Base-by-base conservation (phyloP, 163 green algal genomes). In the Chlamydomonas reinhardtii region DNA sequence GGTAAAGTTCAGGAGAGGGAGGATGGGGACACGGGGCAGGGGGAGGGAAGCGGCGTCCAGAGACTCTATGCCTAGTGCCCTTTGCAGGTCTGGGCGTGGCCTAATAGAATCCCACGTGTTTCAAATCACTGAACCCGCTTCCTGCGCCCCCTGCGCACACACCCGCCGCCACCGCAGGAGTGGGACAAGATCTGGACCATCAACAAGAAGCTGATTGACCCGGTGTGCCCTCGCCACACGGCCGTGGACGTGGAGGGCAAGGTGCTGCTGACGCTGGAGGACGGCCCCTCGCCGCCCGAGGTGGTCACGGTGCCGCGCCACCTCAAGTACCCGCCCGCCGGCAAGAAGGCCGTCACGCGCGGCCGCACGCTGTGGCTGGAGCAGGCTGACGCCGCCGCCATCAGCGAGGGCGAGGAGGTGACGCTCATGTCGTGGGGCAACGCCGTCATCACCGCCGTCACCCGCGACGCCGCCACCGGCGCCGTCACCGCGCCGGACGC, bases 151-250 rank as follows among this genome's bases (percentile, higher is more conserved):
- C n/a, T n/a, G n/a, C n/a, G n/a, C n/a, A n/a, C n/a, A n/a, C n/a
- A n/a, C n/a, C n/a, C n/a, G n/a, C n/a, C n/a, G n/a, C n/a, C n/a
- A n/a, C n/a, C n/a, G n/a, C 59, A 99, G 92, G 96, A 99, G 92
- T 99, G 97, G 98, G 98, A 99, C 93, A 99, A 99, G 94, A 96
- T 99, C 64, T 99, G 98, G 98, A 94, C 96, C n/a, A 98, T 99
- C 88, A 99, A 99, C 95, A 99, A 99, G 92, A 95, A 95, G 74
- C 35, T 99, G 8, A 98, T 99, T 59, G 98, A 99, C 93, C 98
- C 98, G 0, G 94, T 99, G 2, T 97, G 94, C 85, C 95, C 96
- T 0, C 93, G 98, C 14, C 97, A 99, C 93, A 99, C 97, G 11
- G 96, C 96, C 0, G 91, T 99, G 34, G 88, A 94, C 56, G 43